These are phyloP conservation scores for Hygrophoropsis aurantiaca DNA, from an alignment of 768 basidiomycete genomes.

Conservation along the genomic window DNA sequence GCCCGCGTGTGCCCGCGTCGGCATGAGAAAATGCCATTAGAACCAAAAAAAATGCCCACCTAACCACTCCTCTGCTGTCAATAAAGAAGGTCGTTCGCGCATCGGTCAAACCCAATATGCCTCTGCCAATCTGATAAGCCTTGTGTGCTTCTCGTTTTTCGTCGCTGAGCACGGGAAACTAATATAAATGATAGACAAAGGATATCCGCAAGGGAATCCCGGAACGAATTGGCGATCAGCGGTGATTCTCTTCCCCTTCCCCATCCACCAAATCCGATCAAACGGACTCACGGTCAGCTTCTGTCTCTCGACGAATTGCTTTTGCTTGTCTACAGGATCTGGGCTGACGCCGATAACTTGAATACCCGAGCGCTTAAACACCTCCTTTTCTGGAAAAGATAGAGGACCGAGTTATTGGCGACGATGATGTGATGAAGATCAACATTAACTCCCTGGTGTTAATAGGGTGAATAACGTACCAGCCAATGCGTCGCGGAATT, in stretches of 20 bases:
- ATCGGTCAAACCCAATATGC: slow-evolving; percentile 62
- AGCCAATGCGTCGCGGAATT: slow-evolving; percentile 76
- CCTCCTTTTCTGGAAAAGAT: slow-evolving; percentile 60
- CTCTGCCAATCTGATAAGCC: slow-evolving; percentile 65
- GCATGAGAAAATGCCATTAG: slow-evolving; percentile 3
- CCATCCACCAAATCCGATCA: neutral
- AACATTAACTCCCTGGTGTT: neutral
- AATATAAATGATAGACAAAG: neutral
- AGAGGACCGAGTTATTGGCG: no score
- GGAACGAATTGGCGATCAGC: neutral
- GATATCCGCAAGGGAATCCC: no score
- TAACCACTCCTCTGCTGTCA: slow-evolving; percentile 66
- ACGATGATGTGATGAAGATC: slow-evolving; percentile 1
- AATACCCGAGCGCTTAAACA: slow-evolving; percentile 63
- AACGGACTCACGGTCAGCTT: slow-evolving; percentile 53
- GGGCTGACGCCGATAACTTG: slow-evolving; percentile 73
- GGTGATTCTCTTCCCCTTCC: neutral
- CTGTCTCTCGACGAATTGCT: slow-evolving; percentile 69
- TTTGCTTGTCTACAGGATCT: slow-evolving; percentile 72
- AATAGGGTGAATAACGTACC: slow-evolving; percentile 40
- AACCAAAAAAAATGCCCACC: slow-evolving; percentile 36
- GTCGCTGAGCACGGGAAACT: slow-evolving; percentile 85
- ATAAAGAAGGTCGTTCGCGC: slow-evolving; percentile 77
- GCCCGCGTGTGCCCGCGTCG: neutral
- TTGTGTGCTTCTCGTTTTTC: slow-evolving; percentile 58